A percentile compares a stretch with the other conserved stretches of the same genome.
Evolutionary conservation across 148 eudicot species (phyloP).

Genomic region (Polygonum maritimum): DNA sequence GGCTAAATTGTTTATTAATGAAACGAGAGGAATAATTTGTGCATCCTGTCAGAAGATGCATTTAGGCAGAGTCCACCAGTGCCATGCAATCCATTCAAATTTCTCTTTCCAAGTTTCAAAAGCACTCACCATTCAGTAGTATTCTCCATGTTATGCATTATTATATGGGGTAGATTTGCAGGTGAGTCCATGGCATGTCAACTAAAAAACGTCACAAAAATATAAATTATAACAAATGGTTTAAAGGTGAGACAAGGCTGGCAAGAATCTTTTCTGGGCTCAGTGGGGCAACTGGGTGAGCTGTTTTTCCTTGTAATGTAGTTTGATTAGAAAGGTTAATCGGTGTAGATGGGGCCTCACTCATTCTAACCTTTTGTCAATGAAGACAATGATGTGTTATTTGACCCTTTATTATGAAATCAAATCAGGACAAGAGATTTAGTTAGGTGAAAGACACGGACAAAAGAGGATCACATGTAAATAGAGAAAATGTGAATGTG

Average conservation of each 20-base stretch:
- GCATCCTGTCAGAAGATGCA: conserved; percentile 16
- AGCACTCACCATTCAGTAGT: conserved; percentile 5
- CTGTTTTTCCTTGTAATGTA: background rate
- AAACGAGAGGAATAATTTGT: conserved; percentile 2
- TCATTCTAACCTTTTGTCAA: background rate
- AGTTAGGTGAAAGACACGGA: conserved; percentile 19
- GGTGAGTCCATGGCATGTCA: background rate
- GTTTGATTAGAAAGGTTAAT: background rate
- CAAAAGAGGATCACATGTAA: conserved; percentile 39
- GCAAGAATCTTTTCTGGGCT: background rate
- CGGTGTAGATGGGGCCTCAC: background rate
- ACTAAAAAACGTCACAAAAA: background rate
- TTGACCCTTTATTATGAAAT: background rate
- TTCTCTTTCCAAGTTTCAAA: conserved; percentile 17
- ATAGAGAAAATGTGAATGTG: conserved; percentile 13
- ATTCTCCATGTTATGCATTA: conserved; percentile 3
- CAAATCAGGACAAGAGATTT: conserved; percentile 8
- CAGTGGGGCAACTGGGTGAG: conserved; percentile 4
- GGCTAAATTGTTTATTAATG: background rate
- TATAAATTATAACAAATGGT: background rate
- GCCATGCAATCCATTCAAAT: conserved; percentile 5
- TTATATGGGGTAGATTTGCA: background rate
- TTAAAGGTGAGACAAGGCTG: background rate
- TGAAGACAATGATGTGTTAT: background rate
- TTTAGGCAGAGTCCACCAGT: conserved; percentile 13